phyloP scores from a whole-genome alignment of 495 filamentous ascomycete species.

The Letharia columbiana region DNA sequence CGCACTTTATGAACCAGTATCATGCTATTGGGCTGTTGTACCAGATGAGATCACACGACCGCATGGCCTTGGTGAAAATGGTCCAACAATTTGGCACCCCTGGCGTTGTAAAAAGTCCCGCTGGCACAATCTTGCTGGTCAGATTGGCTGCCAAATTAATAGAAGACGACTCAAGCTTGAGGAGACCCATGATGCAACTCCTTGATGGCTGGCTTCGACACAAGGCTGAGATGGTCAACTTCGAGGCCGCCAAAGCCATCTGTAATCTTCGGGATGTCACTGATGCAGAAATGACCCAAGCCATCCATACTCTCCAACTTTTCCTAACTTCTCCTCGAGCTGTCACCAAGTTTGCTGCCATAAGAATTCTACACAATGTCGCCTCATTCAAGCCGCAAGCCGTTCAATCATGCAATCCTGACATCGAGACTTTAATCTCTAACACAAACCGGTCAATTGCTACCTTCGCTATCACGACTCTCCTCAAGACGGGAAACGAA shows the following conservation, averaged over 20 bases:
- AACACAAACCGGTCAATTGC: slow-evolving; percentile 97
- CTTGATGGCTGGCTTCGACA: slow-evolving; percentile 94
- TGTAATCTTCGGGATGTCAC: slow-evolving; percentile 88
- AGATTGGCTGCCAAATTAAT: slow-evolving; percentile 89
- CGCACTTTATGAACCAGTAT: slow-evolving; percentile 93
- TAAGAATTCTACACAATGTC: slow-evolving; percentile 92
- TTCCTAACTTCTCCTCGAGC: slow-evolving; percentile 95
- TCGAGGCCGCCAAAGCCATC: slow-evolving; percentile 97
- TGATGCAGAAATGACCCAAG: slow-evolving; percentile 84
- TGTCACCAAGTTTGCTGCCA: slow-evolving; percentile 95
- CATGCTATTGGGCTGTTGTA: slow-evolving; percentile 96
- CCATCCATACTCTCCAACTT: slow-evolving; percentile 88
- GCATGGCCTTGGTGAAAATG: slow-evolving; percentile 99
- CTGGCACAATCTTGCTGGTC: slow-evolving; percentile 85
- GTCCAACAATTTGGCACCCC: slow-evolving; percentile 93
- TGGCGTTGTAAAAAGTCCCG: slow-evolving; percentile 88
- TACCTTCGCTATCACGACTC: slow-evolving; percentile 94
- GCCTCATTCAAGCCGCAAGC: slow-evolving; percentile 90
- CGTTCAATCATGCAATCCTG: slow-evolving; percentile 87
- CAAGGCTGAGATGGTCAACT: slow-evolving; percentile 99
- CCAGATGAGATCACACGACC: slow-evolving; percentile 94
- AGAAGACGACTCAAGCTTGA: slow-evolving; percentile 79
- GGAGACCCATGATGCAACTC: slow-evolving; percentile 90
- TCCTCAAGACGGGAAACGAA: slow-evolving; percentile 97
- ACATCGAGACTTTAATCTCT: slow-evolving; percentile 91